Percentiles rank a stretch among this genome's conserved stretches.
Conservation (phyloP, 495 filamentous ascomycete genomes). For the Neurospora pannonica region DNA sequence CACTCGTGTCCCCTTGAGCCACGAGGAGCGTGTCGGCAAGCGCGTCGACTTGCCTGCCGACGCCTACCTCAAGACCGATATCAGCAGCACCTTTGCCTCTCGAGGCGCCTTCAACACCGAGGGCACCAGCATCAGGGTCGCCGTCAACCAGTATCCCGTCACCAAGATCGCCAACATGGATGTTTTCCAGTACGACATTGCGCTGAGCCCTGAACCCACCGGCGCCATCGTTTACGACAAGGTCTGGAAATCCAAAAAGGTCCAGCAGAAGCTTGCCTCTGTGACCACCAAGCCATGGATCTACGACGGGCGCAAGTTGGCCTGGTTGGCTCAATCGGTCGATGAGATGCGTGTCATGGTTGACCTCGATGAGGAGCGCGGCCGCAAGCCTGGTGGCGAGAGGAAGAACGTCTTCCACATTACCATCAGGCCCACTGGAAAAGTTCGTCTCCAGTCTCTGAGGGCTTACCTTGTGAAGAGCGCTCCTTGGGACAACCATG, state of each 20-base stretch:
- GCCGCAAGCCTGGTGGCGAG: slow-evolving; percentile 20
- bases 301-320: slow-evolving; percentile 69
- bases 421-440: slow-evolving; percentile 46
- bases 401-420: slow-evolving; percentile 46
- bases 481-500: slow-evolving; percentile 46
- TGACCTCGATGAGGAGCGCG: slow-evolving; percentile 57
- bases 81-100: slow-evolving; percentile 9
- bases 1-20: background rate
- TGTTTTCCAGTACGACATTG: slow-evolving; percentile 75
- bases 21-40: slow-evolving; percentile 20
- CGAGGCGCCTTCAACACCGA: slow-evolving; percentile 46
- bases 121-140: slow-evolving; percentile 49
- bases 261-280: slow-evolving; percentile 42
- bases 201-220: slow-evolving; percentile 56
- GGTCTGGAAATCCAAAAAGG: slow-evolving; percentile 56
- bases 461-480: slow-evolving; percentile 52
- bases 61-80: slow-evolving; percentile 20
- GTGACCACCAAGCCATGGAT: slow-evolving; percentile 40
- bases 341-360: slow-evolving; percentile 39
- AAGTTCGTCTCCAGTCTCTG: slow-evolving; percentile 55
- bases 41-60: slow-evolving; percentile 37
- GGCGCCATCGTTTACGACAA: slow-evolving; percentile 50
- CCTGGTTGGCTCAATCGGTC: slow-evolving; percentile 49
- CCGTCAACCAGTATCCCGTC: slow-evolving; percentile 70
- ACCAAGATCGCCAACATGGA: slow-evolving; percentile 31